These are phyloP conservation scores for Moesziomyces aphidis DNA, from an alignment of 1,284 basidiomycete genomes.

Conservation along the genomic window DNA sequence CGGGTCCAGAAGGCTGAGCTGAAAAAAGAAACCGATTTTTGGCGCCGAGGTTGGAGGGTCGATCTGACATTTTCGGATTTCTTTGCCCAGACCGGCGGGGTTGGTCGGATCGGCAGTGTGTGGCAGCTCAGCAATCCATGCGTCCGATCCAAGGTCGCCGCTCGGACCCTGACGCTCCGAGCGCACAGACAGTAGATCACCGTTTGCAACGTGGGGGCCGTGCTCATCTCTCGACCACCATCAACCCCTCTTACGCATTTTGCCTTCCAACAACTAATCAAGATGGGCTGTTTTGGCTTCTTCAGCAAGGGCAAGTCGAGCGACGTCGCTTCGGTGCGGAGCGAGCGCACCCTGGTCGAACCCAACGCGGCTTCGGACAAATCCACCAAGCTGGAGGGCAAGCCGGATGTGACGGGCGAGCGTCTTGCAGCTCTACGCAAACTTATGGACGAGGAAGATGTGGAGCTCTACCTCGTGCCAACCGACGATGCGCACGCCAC, in stretches of 20 bases:
- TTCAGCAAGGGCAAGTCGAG: slow-evolving; percentile 16
- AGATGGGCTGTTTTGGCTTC: slow-evolving; percentile 45
- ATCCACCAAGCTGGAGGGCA: slow-evolving; percentile 15
- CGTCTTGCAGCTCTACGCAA: slow-evolving; percentile 73
- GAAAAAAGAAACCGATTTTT: not conserved
- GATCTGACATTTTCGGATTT: not conserved
- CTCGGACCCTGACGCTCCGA: slow-evolving; percentile 21
- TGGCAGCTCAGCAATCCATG: not conserved
- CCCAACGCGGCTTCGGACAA: slow-evolving; percentile 16
- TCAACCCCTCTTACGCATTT: not conserved
- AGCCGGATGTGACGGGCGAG: slow-evolving; percentile 35
- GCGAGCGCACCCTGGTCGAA: slow-evolving; percentile 40
- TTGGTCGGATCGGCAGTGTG: not conserved
- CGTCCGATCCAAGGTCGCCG: slow-evolving; percentile 2
- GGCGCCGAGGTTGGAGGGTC: not conserved
- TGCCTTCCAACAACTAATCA: not conserved
- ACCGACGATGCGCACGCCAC: slow-evolving; percentile 89
- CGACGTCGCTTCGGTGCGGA: slow-evolving; percentile 36
- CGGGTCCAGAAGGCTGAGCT: not conserved
- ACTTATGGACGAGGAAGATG: slow-evolving; percentile 45
- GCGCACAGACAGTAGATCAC: not conserved
- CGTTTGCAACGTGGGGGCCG: not conserved
- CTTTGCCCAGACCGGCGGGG: not conserved
- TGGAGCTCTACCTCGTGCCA: slow-evolving; percentile 73
- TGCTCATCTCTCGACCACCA: not conserved